Base-by-base conservation (phyloP, 2,329 filamentous ascomycete genomes). In the Arachnomyces sp. region DNA sequence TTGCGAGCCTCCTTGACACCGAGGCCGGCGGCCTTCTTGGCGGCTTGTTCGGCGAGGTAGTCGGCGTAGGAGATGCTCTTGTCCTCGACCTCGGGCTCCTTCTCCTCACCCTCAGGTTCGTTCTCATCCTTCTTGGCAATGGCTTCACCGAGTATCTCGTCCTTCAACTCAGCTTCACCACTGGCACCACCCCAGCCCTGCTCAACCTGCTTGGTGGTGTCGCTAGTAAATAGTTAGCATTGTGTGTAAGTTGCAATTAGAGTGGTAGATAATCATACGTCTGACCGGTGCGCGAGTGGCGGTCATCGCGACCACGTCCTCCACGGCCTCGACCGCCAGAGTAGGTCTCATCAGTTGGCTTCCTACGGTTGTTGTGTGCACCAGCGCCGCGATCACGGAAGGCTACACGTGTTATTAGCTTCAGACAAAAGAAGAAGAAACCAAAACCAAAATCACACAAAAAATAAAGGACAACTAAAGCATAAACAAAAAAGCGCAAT, bases 51-150 rank as follows among this genome's bases (percentile, higher is more conserved):
- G 61, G 81, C 84, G 39, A 93, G 78, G 74, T 94, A 98, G 53
- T 92, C 84, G 59, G 77, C 72, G 70, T 89, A 94, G 40, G 88
- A 92, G 72, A 94, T 82, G 72, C 76, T 79, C 78, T 92, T 93
- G 67, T 93, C 85, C 69, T 88, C 82, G 36, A 78, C 73, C 69
- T 86, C 79, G 47, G 72, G 71, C 44, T 65, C 55, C 29, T 55
- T 69, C 44, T 66, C 68, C 48, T 61, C 68, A 49, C 66, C 68
- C 52, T 70, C 64, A 49, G 68, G 77, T 46, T 87, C 83, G 70
- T 84, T 87, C 70, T 86, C 77, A 61, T 96, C 90, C 50, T 74
- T 72, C 68, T 86, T 77, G 53, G 92, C 92, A 54, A 95, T 93
- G 55, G 79, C 82, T 65, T 93, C 88, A 55, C 84, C 92, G 54